Base-by-base conservation (phyloP, 73 alveolate species). In the Paramecium primaurelia region DNA sequence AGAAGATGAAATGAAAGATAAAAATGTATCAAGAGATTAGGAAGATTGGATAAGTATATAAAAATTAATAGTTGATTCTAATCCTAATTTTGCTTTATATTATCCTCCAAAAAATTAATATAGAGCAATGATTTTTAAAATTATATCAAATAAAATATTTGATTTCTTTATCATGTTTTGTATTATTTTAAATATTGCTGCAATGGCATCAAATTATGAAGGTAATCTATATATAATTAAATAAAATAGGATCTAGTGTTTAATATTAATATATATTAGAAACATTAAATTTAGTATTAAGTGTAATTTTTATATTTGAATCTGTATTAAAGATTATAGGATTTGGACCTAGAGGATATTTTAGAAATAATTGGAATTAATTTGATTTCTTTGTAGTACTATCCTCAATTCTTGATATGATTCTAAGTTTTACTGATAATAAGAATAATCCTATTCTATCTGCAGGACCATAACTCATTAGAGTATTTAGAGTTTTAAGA, bases 311-410 rank as follows among this genome's bases (percentile, higher is more conserved):
- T 86, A 96, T 93, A 4, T 64, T 93, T 11, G 99, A 98, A 92
- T 93, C 97, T 30, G 7, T 96, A 25, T 58, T 98, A 71, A 98
- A 98, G 92, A 90, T 97, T 49, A 49, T 75, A 6, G 99, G 99
- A n/a, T 97, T 97, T 92, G 98, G 98, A 3, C 44, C 75, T 1
- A 28, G 14, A 4, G 94, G 96, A 45, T 98, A 97, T 93, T 98
- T 98, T 86, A 92, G 95, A 86, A 96, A 95, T 69, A 92, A 92
- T 28, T 98, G 99, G 99, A 98, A 98, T 92, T 86, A 71, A 88
- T 98, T 98, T 91, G 99, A 98, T 86, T 97, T 97, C 77, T 97
- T 98, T 93, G 99, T 98, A 22, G 99, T 98, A 6, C 38, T 93
- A 6, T 96, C 99, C 3, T 95, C 99, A 44, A 64, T 96, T 36